Conservation (phyloP, 768 basidiomycete species). For the Albatrellus ellisii region DNA sequence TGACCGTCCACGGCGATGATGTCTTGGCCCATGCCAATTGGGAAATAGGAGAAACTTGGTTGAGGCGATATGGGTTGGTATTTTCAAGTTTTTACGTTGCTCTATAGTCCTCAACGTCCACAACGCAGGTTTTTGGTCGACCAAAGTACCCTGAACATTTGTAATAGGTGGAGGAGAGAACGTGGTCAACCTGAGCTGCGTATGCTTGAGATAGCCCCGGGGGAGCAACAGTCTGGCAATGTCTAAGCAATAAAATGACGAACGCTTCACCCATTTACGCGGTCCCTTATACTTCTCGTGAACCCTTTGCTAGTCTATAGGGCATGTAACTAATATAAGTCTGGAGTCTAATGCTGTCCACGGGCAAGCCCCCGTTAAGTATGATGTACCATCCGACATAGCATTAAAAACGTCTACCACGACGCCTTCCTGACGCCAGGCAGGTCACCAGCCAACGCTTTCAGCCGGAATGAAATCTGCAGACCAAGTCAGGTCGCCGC, state of each 20-base stretch:
- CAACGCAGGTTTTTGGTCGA: conserved; percentile 64
- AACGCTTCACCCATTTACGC: background rate
- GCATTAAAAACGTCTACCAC: no score
- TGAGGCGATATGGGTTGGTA: conserved; percentile 68
- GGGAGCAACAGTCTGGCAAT: conserved; percentile 4
- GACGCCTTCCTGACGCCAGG: conserved; percentile 84
- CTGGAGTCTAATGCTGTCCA: background rate
- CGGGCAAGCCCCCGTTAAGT: background rate
- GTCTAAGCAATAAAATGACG: background rate
- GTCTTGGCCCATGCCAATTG: conserved; percentile 82
- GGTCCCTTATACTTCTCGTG: background rate
- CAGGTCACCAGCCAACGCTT: conserved; percentile 70
- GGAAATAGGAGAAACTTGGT: conserved; percentile 79
- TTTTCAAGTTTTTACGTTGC: background rate
- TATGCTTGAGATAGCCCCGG: conserved; percentile 34
- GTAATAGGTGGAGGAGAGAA: conserved; percentile 83
- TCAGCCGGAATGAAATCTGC: conserved; percentile 84
- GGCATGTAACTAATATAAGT: background rate
- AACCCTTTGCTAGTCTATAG: background rate
- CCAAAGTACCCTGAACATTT: conserved; percentile 47
- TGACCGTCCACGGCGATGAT: conserved; percentile 82
- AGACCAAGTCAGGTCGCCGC: background rate
- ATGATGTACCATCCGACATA: background rate
- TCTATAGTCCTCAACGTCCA: conserved; percentile 3
- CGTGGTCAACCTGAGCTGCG: conserved; percentile 65